Evolutionary conservation across 495 filamentous ascomycete species (phyloP).

Genomic region (Neurospora sp.): DNA sequence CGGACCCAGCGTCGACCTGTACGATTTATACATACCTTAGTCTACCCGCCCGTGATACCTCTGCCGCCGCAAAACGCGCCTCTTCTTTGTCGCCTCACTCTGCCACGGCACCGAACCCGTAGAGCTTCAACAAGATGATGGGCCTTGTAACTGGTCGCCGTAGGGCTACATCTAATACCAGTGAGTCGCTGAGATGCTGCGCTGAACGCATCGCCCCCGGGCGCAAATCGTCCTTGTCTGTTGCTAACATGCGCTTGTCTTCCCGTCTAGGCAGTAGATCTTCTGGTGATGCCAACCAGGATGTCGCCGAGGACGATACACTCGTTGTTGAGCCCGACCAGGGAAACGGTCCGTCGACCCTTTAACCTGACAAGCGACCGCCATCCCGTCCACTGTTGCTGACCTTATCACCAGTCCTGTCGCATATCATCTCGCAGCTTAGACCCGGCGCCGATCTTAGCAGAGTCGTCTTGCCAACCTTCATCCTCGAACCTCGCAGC

Average conservation of each 20-base stretch:
- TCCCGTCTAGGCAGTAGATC: conserved; percentile 36
- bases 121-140: conserved; percentile 14
- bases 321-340: conserved; percentile 64
- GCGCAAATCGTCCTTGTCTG: neutral
- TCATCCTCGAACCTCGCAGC: conserved; percentile 93
- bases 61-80: neutral
- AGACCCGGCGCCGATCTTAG: conserved; percentile 92
- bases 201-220: neutral
- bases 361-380: neutral
- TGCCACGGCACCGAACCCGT: neutral
- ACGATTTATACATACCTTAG: neutral
- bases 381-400: neutral
- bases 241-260: conserved; percentile 7
- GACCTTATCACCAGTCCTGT: conserved; percentile 52
- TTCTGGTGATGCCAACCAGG: conserved; percentile 28
- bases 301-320: conserved; percentile 58
- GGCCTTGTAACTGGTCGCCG: conserved; percentile 24
- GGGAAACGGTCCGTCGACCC: conserved; percentile 49
- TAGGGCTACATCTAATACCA: conserved; percentile 28
- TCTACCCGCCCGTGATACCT: neutral
- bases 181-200: conserved; percentile 18
- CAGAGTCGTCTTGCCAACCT: conserved; percentile 89
- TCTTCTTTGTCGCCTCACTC: neutral
- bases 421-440: conserved; percentile 93
- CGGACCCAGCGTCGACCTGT: neutral